Percentiles rank a stretch among this genome's conserved stretches.
Conservation (phyloP, 176 grass and related monocot genomes). For the Poa pratensis region DNA sequence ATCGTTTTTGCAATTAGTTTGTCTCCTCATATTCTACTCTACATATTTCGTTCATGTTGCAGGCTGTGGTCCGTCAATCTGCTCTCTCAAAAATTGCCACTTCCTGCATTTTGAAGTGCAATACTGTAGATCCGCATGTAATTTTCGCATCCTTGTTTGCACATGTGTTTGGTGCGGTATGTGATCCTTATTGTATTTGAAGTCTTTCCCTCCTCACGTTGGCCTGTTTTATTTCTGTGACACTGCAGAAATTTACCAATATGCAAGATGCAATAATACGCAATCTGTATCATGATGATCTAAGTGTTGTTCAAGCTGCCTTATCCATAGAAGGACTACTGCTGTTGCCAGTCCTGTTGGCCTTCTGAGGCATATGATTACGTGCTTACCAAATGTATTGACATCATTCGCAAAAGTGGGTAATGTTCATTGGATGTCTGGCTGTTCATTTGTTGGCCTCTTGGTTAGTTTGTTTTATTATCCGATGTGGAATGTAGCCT, state of each 20-base stretch:
- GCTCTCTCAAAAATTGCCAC: constrained; percentile 75
- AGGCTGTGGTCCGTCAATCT: constrained; percentile 70
- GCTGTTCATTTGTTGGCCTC: constrained; percentile 15
- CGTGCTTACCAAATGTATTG: constrained; percentile 70
- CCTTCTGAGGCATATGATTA: constrained; percentile 74
- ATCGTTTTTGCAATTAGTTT: constrained; percentile 13
- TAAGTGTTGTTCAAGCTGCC: constrained; percentile 87
- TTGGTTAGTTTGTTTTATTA: constrained; percentile 20
- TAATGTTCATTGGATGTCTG: constrained; percentile 31
- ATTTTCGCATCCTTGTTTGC: constrained; percentile 27
- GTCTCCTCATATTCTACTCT: constrained; percentile 34
- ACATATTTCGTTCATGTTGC: constrained; percentile 35
- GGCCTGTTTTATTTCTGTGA: constrained; percentile 36
- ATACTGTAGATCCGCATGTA: constrained; percentile 63
- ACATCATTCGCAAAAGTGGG: constrained; percentile 71
- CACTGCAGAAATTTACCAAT: constrained; percentile 67
- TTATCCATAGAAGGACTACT: constrained; percentile 90
- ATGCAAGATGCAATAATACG: constrained; percentile 75
- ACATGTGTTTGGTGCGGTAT: constrained; percentile 30
- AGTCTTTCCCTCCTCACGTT: constrained; percentile 16
- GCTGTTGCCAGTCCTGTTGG: constrained; percentile 45
- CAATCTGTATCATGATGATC: constrained; percentile 79
- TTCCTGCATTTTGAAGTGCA: constrained; percentile 59
- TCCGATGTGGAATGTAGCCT: not conserved
- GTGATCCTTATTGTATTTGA: constrained; percentile 23